Conservation (phyloP, 805 yeast species). For the Teunomyces aglyptinius region DNA sequence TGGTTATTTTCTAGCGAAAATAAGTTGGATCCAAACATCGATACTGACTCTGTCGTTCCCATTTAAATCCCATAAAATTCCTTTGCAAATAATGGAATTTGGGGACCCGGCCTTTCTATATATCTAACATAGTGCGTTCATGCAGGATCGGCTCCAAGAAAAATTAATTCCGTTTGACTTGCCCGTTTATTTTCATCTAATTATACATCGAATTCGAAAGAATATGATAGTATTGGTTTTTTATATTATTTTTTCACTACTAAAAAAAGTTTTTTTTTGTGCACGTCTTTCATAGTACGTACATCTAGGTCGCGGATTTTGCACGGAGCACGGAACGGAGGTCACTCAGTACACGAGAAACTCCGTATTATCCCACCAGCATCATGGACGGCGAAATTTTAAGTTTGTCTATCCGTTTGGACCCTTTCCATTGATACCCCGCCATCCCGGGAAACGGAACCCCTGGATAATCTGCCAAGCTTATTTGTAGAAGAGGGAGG, state of each 20-base stretch:
- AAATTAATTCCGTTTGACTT: not conserved
- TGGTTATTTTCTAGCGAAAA: conserved; percentile 3
- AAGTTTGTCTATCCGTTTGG: no score
- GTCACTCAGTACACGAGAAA: no score
- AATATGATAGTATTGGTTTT: not conserved
- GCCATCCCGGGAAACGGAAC: no score
- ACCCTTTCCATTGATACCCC: no score
- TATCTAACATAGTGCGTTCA: not conserved
- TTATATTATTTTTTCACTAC: not conserved
- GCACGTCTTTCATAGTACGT: no score
- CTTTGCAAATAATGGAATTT: not conserved
- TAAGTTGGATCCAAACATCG: not conserved
- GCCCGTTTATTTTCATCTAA: not conserved
- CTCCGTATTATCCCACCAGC: no score
- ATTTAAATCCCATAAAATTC: not conserved
- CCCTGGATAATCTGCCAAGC: no score
- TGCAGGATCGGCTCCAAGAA: not conserved
- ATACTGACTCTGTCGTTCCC: not conserved
- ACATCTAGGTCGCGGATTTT: no score
- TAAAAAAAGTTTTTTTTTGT: not conserved
- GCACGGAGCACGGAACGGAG: no score
- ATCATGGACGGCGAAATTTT: no score
- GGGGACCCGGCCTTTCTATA: not conserved
- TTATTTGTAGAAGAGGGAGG: no score
- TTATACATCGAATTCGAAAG: not conserved